Conservation (phyloP, 2,329 filamentous ascomycete genomes). For the Alternaria sp. region DNA sequence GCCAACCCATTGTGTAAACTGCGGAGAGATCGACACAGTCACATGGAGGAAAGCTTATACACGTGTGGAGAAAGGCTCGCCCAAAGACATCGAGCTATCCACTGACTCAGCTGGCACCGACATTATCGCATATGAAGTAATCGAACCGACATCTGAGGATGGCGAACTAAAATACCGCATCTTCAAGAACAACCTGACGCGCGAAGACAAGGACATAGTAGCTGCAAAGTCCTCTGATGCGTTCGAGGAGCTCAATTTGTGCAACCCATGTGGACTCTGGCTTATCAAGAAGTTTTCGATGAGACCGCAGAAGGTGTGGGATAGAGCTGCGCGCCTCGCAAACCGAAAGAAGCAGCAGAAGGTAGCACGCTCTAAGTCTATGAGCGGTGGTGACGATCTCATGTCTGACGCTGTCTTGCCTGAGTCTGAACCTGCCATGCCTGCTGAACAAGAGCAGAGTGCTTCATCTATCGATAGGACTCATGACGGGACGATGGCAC, state of each 20-base stretch:
- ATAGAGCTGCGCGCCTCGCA: slow-evolving; percentile 56
- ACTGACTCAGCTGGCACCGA: slow-evolving; percentile 71
- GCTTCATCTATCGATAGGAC: slow-evolving; percentile 19
- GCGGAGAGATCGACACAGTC: slow-evolving; percentile 92
- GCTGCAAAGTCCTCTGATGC: slow-evolving; percentile 26
- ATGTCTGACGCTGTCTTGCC: slow-evolving; percentile 43
- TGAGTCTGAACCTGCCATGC: slow-evolving; percentile 38
- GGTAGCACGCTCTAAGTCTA: slow-evolving; percentile 49
- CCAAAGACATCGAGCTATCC: slow-evolving; percentile 74
- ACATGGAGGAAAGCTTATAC: slow-evolving; percentile 95
- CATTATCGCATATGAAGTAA: slow-evolving; percentile 57
- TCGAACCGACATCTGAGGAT: slow-evolving; percentile 59
- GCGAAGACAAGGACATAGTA: slow-evolving; percentile 66
- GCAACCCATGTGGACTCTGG: slow-evolving; percentile 97
- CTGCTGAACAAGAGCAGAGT: slow-evolving; percentile 21
- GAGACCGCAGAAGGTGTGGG: slow-evolving; percentile 85
- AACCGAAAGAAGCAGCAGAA: slow-evolving; percentile 43
- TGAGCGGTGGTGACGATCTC: slow-evolving; percentile 57
- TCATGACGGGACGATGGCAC: slow-evolving; percentile 22
- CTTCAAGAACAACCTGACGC: slow-evolving; percentile 76
- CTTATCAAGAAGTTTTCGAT: slow-evolving; percentile 87
- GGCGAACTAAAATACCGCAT: slow-evolving; percentile 74
- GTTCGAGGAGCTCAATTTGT: slow-evolving; percentile 79
- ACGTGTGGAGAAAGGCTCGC: slow-evolving; percentile 75
- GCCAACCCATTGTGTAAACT: slow-evolving; percentile 90